Evolutionary conservation across 2,329 filamentous ascomycete genomes (phyloP).

Genomic region (Penicillium sp.): DNA sequence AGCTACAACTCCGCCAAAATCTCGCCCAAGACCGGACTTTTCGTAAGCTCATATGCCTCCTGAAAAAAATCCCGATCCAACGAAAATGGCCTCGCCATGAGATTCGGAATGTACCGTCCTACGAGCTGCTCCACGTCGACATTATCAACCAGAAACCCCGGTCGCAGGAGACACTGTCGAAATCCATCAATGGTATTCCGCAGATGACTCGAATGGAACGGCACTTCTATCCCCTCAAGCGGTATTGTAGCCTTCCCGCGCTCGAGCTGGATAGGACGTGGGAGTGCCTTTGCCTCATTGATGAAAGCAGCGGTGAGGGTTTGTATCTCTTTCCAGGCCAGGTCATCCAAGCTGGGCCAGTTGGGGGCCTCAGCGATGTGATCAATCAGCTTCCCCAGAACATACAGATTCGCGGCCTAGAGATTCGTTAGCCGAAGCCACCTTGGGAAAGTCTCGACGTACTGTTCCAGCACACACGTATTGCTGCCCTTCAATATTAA

Average conservation of each 20-base stretch:
- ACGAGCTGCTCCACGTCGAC: conserved; percentile 94
- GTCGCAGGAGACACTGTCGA: conserved; percentile 74
- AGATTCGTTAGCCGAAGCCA: background rate
- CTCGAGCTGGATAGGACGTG: conserved; percentile 82
- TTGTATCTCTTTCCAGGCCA: conserved; percentile 1
- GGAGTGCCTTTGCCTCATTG: conserved; percentile 70
- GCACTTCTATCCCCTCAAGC: conserved; percentile 83
- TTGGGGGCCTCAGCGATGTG: conserved; percentile 13
- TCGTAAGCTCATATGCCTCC: conserved; percentile 91
- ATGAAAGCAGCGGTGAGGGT: conserved; percentile 56
- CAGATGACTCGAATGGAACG: conserved; percentile 96
- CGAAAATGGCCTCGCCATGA: conserved; percentile 91
- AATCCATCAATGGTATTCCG: conserved; percentile 96
- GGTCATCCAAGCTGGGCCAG: background rate
- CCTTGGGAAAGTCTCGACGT: conserved; percentile 23
- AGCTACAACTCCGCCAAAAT: conserved; percentile 16
- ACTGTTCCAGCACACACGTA: conserved; percentile 68
- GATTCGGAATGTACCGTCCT: conserved; percentile 97
- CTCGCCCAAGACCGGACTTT: conserved; percentile 24
- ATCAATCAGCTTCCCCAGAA: conserved; percentile 24
- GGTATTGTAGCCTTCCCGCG: conserved; percentile 96
- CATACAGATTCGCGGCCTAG: conserved; percentile 23
- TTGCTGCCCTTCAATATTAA: conserved; percentile 71
- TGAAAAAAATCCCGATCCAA: conserved; percentile 97
- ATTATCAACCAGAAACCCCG: conserved; percentile 49